A percentile compares a stretch with the other conserved stretches of the same genome.
Conservation (phyloP, 768 basidiomycete species). For the Suillus americanus region DNA sequence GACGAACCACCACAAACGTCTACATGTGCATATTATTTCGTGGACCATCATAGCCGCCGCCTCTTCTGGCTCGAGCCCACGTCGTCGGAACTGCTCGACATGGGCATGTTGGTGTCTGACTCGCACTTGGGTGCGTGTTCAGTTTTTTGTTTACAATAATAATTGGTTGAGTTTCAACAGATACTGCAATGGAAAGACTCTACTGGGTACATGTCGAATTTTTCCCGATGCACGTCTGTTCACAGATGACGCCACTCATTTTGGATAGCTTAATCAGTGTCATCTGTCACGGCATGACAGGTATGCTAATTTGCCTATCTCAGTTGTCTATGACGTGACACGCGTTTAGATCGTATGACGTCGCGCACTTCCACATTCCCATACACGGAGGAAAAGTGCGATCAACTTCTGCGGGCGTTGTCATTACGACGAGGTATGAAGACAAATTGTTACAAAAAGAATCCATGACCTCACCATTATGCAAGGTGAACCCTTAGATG, state of each 20-base stretch:
- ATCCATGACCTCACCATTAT: constrained; percentile 6
- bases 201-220: constrained; percentile 61
- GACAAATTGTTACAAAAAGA: not conserved
- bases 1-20: constrained; percentile 26
- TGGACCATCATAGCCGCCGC: constrained; percentile 42
- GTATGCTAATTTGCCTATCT: constrained; percentile 25
- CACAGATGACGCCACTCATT: constrained; percentile 26
- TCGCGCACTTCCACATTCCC: constrained; percentile 55
- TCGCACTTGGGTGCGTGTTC: constrained; percentile 49
- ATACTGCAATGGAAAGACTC: constrained; percentile 42
- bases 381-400: constrained; percentile 44
- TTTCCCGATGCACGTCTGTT: constrained; percentile 48
- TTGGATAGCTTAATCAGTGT: constrained; percentile 48
- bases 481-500: constrained; percentile 33
- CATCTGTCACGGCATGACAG: constrained; percentile 48
- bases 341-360: constrained; percentile 47
- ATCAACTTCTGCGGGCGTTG: constrained; percentile 44
- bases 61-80: constrained; percentile 50
- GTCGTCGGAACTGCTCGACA: constrained; percentile 39
- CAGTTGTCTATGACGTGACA: constrained; percentile 15
- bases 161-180: constrained; percentile 24
- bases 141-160: constrained; percentile 6
- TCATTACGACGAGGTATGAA: constrained; percentile 37
- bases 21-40: constrained; percentile 54
- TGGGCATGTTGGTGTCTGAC: constrained; percentile 42